Conservation (phyloP, 2,329 filamentous ascomycete genomes). For the Furcasterigmium sp. region DNA sequence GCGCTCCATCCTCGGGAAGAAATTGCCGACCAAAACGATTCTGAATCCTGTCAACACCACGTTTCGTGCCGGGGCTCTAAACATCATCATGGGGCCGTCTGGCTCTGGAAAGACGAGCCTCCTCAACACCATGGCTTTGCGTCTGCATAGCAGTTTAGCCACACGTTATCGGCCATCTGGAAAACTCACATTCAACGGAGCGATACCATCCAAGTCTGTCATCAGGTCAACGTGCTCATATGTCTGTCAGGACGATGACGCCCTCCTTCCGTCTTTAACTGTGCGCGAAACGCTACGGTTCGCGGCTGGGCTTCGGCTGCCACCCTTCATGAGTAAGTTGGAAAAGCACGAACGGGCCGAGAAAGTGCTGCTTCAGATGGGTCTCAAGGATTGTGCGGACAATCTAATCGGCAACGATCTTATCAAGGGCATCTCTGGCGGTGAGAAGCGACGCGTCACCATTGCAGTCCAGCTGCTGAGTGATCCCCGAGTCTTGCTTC, state of each 20-base stretch:
- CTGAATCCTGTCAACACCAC: slow-evolving; percentile 61
- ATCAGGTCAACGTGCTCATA: slow-evolving; percentile 70
- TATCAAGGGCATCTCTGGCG: slow-evolving; percentile 73
- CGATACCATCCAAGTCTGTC: slow-evolving; percentile 61
- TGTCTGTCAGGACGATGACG: slow-evolving; percentile 74
- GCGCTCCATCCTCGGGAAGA: slow-evolving; percentile 45
- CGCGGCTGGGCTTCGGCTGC: slow-evolving; percentile 65
- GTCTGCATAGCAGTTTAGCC: slow-evolving; percentile 55
- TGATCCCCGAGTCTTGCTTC: slow-evolving; percentile 64
- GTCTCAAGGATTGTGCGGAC: slow-evolving; percentile 72
- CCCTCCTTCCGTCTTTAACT: slow-evolving; percentile 66
- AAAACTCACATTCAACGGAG: slow-evolving; percentile 64
- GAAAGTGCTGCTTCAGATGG: slow-evolving; percentile 68
- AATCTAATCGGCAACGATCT: slow-evolving; percentile 68
- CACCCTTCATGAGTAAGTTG: slow-evolving; percentile 61
- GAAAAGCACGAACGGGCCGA: slow-evolving; percentile 66
- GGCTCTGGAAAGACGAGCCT: slow-evolving; percentile 73
- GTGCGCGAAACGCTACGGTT: slow-evolving; percentile 70
- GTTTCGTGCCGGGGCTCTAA: slow-evolving; percentile 64
- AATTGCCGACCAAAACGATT: slow-evolving; percentile 51
- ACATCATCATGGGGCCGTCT: slow-evolving; percentile 77
- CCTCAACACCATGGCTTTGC: slow-evolving; percentile 66
- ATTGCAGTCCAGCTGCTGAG: slow-evolving; percentile 76
- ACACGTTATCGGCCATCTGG: slow-evolving; percentile 60
- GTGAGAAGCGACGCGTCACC: slow-evolving; percentile 71